A percentile compares a stretch with the other conserved stretches of the same genome.
phyloP scores from a whole-genome alignment of 305 asterid species.

The Solanum chacoense region DNA sequence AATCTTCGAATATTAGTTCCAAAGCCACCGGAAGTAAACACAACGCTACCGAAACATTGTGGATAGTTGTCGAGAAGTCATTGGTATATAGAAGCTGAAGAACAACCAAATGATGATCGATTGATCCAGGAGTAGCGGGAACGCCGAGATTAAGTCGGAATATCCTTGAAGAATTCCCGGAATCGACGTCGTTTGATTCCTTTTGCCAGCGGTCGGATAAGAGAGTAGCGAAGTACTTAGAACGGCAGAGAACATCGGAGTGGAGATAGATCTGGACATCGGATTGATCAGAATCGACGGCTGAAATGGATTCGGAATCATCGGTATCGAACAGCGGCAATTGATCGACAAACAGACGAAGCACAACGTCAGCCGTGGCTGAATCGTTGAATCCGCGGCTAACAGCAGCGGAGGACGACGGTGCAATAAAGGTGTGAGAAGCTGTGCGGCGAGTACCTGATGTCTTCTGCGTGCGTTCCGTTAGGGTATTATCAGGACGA shows the following conservation, averaged over 20 bases:
- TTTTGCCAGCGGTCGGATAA: slow-evolving; percentile 77
- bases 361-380: slow-evolving; percentile 52
- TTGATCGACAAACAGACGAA: slow-evolving; percentile 40
- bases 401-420: slow-evolving; percentile 12
- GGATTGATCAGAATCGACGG: slow-evolving; percentile 13
- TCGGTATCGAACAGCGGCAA: slow-evolving; percentile 10
- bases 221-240: slow-evolving; percentile 61
- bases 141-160: slow-evolving; percentile 34
- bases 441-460: slow-evolving; percentile 21
- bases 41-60: slow-evolving; percentile 37
- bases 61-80: slow-evolving; percentile 35
- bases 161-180: slow-evolving; percentile 14
- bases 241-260: slow-evolving; percentile 50
- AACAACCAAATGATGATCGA: slow-evolving; percentile 34
- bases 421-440: neutral
- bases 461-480: slow-evolving; percentile 28
- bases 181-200: slow-evolving; percentile 16
- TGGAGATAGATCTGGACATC: slow-evolving; percentile 60
- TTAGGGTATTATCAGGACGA: slow-evolving; percentile 18
- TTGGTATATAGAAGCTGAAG: slow-evolving; percentile 58
- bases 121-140: slow-evolving; percentile 28
- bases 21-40: slow-evolving; percentile 62
- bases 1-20: slow-evolving; percentile 75
- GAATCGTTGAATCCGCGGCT: slow-evolving; percentile 48
- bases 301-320: slow-evolving; percentile 20